phyloP scores from a whole-genome alignment of 257 asterid genomes.

The Anisodus acutangulus region DNA sequence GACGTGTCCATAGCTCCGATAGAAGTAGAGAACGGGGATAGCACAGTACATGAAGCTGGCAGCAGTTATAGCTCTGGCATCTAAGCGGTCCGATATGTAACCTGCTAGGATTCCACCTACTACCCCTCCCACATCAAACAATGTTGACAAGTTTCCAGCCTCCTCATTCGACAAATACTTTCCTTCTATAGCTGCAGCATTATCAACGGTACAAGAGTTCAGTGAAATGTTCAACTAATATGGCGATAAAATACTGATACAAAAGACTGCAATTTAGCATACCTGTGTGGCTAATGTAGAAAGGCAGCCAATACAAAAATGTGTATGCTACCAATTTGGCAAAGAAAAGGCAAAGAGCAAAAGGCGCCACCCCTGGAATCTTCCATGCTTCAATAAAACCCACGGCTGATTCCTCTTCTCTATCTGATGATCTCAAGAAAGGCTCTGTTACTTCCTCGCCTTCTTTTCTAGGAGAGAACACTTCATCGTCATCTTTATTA shows the following conservation, averaged over 20 bases:
- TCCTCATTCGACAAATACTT: constrained; percentile 76
- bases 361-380: constrained; percentile 93
- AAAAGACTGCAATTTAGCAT: neutral
- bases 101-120: constrained; percentile 94
- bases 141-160: constrained; percentile 87
- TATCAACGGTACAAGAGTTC: constrained; percentile 32
- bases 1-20: constrained; percentile 76
- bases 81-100: constrained; percentile 78
- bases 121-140: constrained; percentile 95
- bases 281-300: constrained; percentile 98
- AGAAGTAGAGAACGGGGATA: constrained; percentile 85
- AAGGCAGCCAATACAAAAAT: constrained; percentile 94
- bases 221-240: neutral
- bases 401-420: constrained; percentile 56
- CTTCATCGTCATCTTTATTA: constrained; percentile 48
- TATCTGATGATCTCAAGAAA: constrained; percentile 45
- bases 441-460: constrained; percentile 63
- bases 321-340: constrained; percentile 95
- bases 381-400: constrained; percentile 92
- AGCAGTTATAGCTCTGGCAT: constrained; percentile 89
- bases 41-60: constrained; percentile 98
- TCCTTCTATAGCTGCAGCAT: constrained; percentile 77
- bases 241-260: neutral
- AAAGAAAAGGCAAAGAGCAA: constrained; percentile 70
- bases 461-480: constrained; percentile 50